Evolutionary conservation across 1,284 basidiomycete species (phyloP).

Genomic region (Malassezia slooffiae): DNA sequence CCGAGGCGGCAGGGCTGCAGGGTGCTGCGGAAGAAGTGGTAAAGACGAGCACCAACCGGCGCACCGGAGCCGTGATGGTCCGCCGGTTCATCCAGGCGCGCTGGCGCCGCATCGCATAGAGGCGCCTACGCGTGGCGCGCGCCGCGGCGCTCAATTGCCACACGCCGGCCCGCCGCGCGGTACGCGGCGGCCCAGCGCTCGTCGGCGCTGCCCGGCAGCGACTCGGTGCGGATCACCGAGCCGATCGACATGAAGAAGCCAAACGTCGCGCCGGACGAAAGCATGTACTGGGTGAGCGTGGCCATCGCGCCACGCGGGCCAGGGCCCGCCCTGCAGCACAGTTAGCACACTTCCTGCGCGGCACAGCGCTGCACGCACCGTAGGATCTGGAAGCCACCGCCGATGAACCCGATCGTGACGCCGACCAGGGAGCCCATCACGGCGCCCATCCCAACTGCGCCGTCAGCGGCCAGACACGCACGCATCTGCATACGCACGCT

Average conservation of each 20-base stretch:
- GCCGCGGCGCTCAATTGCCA: background rate
- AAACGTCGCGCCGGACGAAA: slow-evolving; percentile 38
- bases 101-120: slow-evolving; percentile 6
- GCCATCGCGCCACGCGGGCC: slow-evolving; percentile 34
- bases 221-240: slow-evolving; percentile 37
- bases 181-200: slow-evolving; percentile 12
- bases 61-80: slow-evolving; percentile 18
- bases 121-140: background rate
- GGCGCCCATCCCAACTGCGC: slow-evolving; percentile 39
- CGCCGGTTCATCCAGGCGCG: slow-evolving; percentile 19
- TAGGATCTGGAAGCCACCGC: slow-evolving; percentile 39
- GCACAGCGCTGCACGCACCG: slow-evolving; percentile 16
- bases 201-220: slow-evolving; percentile 5
- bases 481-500: slow-evolving; percentile 3
- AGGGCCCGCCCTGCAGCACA: slow-evolving; percentile 26
- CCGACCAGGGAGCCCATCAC: slow-evolving; percentile 43
- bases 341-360: too few relatives aligned
- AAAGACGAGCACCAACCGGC: slow-evolving; percentile 27
- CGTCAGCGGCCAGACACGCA: background rate
- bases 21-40: slow-evolving; percentile 27
- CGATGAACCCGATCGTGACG: slow-evolving; percentile 42
- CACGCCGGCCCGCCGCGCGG: slow-evolving; percentile 10
- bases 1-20: slow-evolving; percentile 17
- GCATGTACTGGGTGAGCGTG: slow-evolving; percentile 40
- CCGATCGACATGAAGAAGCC: slow-evolving; percentile 44